phyloP scores from a whole-genome alignment of 352 stramenopile species.

The Phytophthora vignae region DNA sequence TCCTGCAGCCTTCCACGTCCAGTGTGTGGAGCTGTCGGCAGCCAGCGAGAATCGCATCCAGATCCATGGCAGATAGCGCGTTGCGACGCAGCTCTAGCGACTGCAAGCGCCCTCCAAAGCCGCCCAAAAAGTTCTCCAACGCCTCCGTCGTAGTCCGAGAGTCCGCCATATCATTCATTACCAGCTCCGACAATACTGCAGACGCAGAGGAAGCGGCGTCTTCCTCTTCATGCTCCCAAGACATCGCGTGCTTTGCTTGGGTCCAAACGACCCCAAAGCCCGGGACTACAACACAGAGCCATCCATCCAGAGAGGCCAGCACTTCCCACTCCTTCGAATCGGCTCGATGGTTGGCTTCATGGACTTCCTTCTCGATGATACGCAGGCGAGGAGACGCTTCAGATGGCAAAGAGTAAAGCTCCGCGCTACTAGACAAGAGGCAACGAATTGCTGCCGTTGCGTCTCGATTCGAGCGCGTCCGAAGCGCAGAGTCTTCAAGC shows the following conservation, averaged over 20 bases:
- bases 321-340: constrained; percentile 36
- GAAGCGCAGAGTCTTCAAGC: constrained; percentile 9
- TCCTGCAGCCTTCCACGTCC: constrained; percentile 43
- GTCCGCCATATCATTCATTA: constrained; percentile 41
- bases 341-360: constrained; percentile 10
- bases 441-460: constrained; percentile 12
- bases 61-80: constrained; percentile 36
- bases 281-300: constrained; percentile 41
- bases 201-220: not conserved
- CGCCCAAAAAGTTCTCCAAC: constrained; percentile 28
- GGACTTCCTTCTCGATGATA: constrained; percentile 37
- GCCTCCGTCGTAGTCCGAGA: constrained; percentile 33
- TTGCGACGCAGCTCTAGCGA: constrained; percentile 42
- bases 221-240: constrained; percentile 24
- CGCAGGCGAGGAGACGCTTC: constrained; percentile 27
- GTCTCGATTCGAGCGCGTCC: constrained; percentile 8
- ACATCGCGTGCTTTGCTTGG: constrained; percentile 28
- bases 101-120: constrained; percentile 34
- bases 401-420: constrained; percentile 31
- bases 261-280: constrained; percentile 41
- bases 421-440: constrained; percentile 28
- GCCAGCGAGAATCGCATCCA: constrained; percentile 33
- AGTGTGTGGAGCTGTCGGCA: constrained; percentile 32
- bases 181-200: constrained; percentile 32
- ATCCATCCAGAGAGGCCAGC: constrained; percentile 20